phyloP scores from a whole-genome alignment of 2,329 filamentous ascomycete genomes.

The Huntiella savannae region DNA sequence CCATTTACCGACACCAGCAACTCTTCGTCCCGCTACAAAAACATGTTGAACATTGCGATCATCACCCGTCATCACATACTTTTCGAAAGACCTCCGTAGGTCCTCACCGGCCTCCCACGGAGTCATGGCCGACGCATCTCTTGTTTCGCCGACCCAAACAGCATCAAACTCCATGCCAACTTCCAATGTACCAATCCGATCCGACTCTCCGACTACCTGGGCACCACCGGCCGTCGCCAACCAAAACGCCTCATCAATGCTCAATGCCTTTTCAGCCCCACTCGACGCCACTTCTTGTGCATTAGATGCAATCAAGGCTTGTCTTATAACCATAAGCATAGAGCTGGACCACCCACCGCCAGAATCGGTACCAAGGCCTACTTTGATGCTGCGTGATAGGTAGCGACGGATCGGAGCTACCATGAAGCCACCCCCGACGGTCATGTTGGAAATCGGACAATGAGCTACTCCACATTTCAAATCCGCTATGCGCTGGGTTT shows the following conservation, averaged over 20 bases:
- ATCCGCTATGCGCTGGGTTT: conserved; percentile 27
- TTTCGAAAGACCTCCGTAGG: conserved; percentile 32
- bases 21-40: conserved; percentile 28
- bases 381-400: conserved; percentile 36
- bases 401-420: conserved; percentile 39
- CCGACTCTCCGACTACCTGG: conserved; percentile 32
- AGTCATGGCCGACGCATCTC: conserved; percentile 26
- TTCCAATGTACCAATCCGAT: conserved; percentile 35
- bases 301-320: conserved; percentile 36
- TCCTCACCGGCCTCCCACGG: conserved; percentile 32
- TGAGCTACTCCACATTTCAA: conserved; percentile 41
- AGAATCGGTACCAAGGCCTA: conserved; percentile 47
- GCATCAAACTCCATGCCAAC: conserved; percentile 45
- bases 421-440: conserved; percentile 42
- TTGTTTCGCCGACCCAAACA: conserved; percentile 25
- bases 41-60: conserved; percentile 40
- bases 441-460: conserved; percentile 46
- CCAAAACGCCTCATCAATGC: conserved; percentile 35
- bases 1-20: conserved; percentile 7
- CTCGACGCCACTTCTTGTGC: conserved; percentile 24
- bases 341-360: conserved; percentile 42
- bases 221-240: conserved; percentile 44
- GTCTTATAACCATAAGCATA: conserved; percentile 38
- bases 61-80: conserved; percentile 47
- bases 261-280: conserved; percentile 26